phyloP scores from a whole-genome alignment of 2,329 filamentous ascomycete species.

The Decorospora gaudefroyi region DNA sequence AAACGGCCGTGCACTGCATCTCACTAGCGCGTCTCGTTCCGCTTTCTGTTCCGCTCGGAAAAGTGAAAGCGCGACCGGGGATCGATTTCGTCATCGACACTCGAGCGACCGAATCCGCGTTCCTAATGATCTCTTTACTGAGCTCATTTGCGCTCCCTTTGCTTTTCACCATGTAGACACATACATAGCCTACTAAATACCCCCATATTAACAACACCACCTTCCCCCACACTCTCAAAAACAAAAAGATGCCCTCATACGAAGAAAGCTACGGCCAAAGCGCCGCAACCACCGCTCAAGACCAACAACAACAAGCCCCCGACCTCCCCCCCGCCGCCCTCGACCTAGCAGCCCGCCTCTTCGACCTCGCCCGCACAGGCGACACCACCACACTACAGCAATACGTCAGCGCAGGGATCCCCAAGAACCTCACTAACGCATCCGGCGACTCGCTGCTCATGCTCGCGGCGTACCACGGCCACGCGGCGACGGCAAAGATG shows the following conservation, averaged over 20 bases:
- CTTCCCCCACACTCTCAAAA: neutral
- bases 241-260: conserved; percentile 22
- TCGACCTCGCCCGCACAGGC: conserved; percentile 67
- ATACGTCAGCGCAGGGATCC: conserved; percentile 67
- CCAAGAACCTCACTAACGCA: conserved; percentile 71
- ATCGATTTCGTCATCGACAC: conserved; percentile 37
- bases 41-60: conserved; percentile 19
- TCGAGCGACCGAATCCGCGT: neutral
- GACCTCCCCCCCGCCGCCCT: conserved; percentile 66
- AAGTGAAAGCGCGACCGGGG: conserved; percentile 16
- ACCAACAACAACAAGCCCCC: conserved; percentile 17
- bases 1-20: too few relatives aligned
- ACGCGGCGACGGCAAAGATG: conserved; percentile 63
- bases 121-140: conserved; percentile 15
- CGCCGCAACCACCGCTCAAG: conserved; percentile 13
- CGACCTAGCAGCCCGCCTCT: conserved; percentile 68
- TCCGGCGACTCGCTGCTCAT: conserved; percentile 76
- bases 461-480: conserved; percentile 72
- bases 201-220: neutral
- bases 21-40: conserved; percentile 22
- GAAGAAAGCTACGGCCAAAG: conserved; percentile 17
- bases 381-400: conserved; percentile 62
- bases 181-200: conserved; percentile 3
- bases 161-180: conserved; percentile 12
- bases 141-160: conserved; percentile 18